Conservation (phyloP, 495 filamentous ascomycete genomes). For the Penicillium desertorum region DNA sequence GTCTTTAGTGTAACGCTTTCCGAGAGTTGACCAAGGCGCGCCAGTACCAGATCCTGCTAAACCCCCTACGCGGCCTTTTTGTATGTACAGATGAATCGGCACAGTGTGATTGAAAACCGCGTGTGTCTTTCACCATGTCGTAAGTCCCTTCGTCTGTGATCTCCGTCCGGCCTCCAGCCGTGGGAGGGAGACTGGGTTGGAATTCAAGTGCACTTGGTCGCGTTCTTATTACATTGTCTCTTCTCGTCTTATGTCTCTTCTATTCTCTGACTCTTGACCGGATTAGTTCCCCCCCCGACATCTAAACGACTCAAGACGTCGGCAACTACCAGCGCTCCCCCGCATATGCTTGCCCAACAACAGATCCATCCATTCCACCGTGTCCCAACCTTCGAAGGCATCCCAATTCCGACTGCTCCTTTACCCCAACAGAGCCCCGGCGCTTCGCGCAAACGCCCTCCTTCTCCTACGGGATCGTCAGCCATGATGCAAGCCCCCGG, state of each 20-base stretch:
- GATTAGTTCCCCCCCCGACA: slow-evolving; percentile 43
- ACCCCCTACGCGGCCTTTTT: slow-evolving; percentile 37
- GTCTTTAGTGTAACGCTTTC: slow-evolving; percentile 46
- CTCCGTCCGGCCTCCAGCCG: slow-evolving; percentile 25
- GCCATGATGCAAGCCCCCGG: slow-evolving; percentile 36
- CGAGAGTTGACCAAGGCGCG: slow-evolving; percentile 40
- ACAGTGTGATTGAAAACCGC: slow-evolving; percentile 41
- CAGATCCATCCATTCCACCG: slow-evolving; percentile 45
- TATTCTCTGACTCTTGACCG: slow-evolving; percentile 7
- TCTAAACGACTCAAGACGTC: slow-evolving; percentile 49
- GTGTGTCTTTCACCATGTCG: slow-evolving; percentile 50
- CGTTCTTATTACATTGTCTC: slow-evolving; percentile 12
- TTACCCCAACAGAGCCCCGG: slow-evolving; percentile 33
- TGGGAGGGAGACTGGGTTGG: slow-evolving; percentile 29
- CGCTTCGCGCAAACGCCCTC: slow-evolving; percentile 47
- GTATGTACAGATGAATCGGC: slow-evolving; percentile 48
- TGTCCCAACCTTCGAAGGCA: slow-evolving; percentile 42
- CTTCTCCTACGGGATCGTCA: slow-evolving; percentile 39
- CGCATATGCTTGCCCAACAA: slow-evolving; percentile 44
- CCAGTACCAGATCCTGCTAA: slow-evolving; percentile 44
- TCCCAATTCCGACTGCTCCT: slow-evolving; percentile 42
- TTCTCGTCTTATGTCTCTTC: slow-evolving; percentile 4
- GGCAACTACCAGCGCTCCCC: slow-evolving; percentile 37
- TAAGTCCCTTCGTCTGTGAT: slow-evolving; percentile 47
- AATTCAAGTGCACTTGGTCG: slow-evolving; percentile 16